Base-by-base conservation (phyloP, 2,329 filamentous ascomycete genomes). In the Neobulgaria alba region DNA sequence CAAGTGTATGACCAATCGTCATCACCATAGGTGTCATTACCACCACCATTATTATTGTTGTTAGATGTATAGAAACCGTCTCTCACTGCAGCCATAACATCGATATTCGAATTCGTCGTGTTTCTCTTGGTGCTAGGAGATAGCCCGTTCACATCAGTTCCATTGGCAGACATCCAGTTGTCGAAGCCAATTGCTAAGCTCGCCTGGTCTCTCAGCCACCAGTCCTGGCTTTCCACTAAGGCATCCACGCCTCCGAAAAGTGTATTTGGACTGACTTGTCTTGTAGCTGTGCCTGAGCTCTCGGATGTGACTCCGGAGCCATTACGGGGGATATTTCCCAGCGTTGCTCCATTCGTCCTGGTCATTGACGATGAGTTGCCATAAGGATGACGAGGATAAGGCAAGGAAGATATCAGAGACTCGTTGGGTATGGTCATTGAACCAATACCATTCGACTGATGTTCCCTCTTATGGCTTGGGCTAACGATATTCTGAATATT, bases 191-290 rank as follows among this genome's bases (percentile, higher is more conserved):
- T 58, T 0, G 73, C 76, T 3, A 82, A 61, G 36, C 73, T 71
- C 14, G 66, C 70, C 51, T 82, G 77, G 52, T 84, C 79, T 26
- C 70, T 64, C 39, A 78, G 67, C 67, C 76, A 79, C 75, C 73
- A 79, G 50, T 82, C 73, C 45, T 80, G 75, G 35, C 72, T 75
- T 36, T 82, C 77, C 33, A 82, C 67, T 4, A 82, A 59, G 33
- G 73, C 72, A 26, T 80, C 75, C 1, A 79, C 66, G 7, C 71
- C 72, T 17, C 75, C 74, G 45, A 81, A 79, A 38, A 77, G 64
- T 9, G 70, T 67, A 8, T 65, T 67, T 0, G 68, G 64, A 17
- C 62, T 62, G 5, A 63, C 54, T 8, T 71, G 69, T 19, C 55
- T 36, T 2, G 50, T 51, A 19, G 48, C 46, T 0, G 45, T 14